Base-by-base conservation (phyloP, 2,329 filamentous ascomycete genomes). In the Penicillium sp. region DNA sequence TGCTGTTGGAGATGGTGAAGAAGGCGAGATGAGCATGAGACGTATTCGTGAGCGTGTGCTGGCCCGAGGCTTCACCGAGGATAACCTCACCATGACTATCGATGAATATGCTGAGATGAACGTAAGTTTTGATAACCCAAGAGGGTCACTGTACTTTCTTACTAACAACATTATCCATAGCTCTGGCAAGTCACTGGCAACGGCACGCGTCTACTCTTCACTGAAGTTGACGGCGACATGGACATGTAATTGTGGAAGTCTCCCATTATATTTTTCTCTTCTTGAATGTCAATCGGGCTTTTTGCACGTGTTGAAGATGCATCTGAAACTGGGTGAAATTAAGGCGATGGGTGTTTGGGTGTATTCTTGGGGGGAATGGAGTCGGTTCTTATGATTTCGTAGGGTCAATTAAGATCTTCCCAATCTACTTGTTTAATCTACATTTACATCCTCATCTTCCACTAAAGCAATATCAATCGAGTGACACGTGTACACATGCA, bases 31-130 rank as follows among this genome's bases (percentile, higher is more conserved):
- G 61, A 93, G 85, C 69, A 79, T 98, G 75, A 81, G 86, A 58
- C 86, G 88, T 70, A 88, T 98, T 53, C 82, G 90, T 67, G 90
- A 96, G 70, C 76, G 93, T 57, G 89, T 98, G 28, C 78, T 97
- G 61, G 93, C 90, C 46, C 96, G 95, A 78, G 93, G 93, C 3
- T 98, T 96, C 70, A 98, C 91, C 0, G 85, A 89, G 57, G 88
- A 97, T 69, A 90, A 98, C 70, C 89, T 95, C 73, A 78, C 87
- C 63, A 80, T 80, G 59, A 85, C 90, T 19, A 77, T 98, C 65
- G 85, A 95, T 55, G 91, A 95, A 74, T 97, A 98, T 71, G 84
- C 87, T 3, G 76, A 80, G 57, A 73, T 95, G 53, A 87, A 95
- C 75, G 93, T 97, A 76, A 88, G 90, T 84, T 57, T 64, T 48